Percentiles rank a stretch among this genome's conserved stretches.
These are phyloP conservation scores for Cucumis sativus DNA, from an alignment of 306 rosid species.

Conservation along the genomic window Cucumber_9930_V3 NC_026659.2:7417001-7417500, in stretches of 20 bases:
- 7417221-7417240: background rate
- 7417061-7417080: background rate
- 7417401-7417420: conserved; percentile 8
- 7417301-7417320: background rate
- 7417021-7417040: background rate
- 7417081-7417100: background rate
- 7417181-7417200: background rate
- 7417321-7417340: background rate
- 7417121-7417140: conserved; percentile 1
- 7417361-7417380: background rate
- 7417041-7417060: background rate
- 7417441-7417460: conserved; percentile 35
- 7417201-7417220: background rate
- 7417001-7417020: background rate
- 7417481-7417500: conserved; percentile 25
- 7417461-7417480: conserved; percentile 27
- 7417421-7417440: conserved; percentile 22
- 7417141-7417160: background rate
- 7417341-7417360: background rate
- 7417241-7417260: background rate
- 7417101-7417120: background rate
- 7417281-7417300: background rate
- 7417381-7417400: conserved; percentile 12
- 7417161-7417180: background rate
- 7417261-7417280: background rate